These are phyloP conservation scores for Symbiodinium pilosum DNA, from an alignment of 73 alveolate genomes.

Conservation along the genomic window DNA sequence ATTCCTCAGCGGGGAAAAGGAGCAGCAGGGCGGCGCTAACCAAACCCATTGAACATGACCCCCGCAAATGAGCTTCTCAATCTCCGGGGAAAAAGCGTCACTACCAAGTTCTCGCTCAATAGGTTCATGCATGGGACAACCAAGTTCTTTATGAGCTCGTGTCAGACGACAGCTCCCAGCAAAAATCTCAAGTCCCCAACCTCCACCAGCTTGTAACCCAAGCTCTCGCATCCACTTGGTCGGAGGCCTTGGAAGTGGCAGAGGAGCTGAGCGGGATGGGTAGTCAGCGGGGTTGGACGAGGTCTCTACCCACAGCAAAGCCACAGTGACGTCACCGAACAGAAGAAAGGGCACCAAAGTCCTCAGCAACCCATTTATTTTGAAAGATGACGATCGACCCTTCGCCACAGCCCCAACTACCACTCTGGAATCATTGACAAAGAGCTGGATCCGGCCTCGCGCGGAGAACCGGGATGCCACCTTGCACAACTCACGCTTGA, in stretches of 20 bases:
- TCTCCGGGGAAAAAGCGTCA: neutral
- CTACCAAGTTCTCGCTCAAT: neutral
- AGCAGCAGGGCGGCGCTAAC: conserved; percentile 3
- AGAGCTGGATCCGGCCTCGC: neutral
- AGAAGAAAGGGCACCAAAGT: neutral
- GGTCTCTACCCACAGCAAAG: conserved; percentile 26
- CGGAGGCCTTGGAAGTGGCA: neutral
- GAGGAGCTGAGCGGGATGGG: neutral
- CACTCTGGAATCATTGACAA: neutral
- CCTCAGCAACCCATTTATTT: neutral
- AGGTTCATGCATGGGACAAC: neutral
- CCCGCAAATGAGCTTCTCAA: no score
- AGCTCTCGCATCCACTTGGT: neutral
- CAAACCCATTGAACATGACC: neutral
- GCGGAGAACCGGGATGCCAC: no score
- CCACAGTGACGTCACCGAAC: neutral
- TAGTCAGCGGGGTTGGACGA: neutral
- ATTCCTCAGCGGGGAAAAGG: neutral
- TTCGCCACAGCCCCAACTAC: neutral
- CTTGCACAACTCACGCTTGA: neutral
- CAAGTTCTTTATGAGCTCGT: neutral
- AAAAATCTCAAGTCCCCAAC: neutral
- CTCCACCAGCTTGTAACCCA: neutral
- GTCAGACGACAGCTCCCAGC: neutral
- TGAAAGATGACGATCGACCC: neutral